phyloP scores from a whole-genome alignment of 257 asterid species.

The Capsicum baccatum region DNA sequence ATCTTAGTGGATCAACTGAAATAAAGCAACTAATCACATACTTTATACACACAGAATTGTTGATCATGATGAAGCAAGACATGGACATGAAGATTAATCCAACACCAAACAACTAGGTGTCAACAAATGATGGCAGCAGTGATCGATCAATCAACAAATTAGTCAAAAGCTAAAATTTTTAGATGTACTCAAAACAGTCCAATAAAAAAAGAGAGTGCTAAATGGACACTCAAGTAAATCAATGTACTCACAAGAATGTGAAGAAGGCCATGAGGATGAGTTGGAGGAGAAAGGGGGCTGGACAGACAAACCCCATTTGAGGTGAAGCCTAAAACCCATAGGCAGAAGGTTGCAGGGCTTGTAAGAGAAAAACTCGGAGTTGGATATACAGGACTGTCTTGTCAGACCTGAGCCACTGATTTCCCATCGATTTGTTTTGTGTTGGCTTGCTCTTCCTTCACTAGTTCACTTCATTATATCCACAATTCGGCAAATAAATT shows the following conservation, averaged over 20 bases:
- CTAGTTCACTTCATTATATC: conserved; percentile 30
- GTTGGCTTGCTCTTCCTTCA: conserved; percentile 35
- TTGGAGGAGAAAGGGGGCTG: conserved; percentile 65
- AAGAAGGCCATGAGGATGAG: conserved; percentile 62
- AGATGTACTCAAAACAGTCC: neutral
- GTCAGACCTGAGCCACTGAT: conserved; percentile 74
- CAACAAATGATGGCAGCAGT: neutral
- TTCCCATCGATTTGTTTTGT: conserved; percentile 55
- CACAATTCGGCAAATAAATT: neutral
- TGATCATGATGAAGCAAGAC: neutral
- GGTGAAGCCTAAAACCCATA: conserved; percentile 74
- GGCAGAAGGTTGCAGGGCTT: conserved; percentile 31
- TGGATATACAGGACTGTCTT: conserved; percentile 35
- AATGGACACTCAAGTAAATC: neutral
- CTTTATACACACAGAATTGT: neutral
- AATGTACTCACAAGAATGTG: conserved; percentile 32
- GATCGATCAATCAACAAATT: neutral
- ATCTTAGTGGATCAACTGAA: neutral
- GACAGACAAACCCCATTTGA: conserved; percentile 68
- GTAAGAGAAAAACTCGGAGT: conserved; percentile 20
- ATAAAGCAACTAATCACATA: neutral
- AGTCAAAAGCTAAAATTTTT: no score
- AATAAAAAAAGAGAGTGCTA: neutral
- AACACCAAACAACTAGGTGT: neutral
- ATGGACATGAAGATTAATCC: neutral